phyloP scores from a whole-genome alignment of 2,329 filamentous ascomycete genomes.

The Pyrenophora tritici-repentis region DNA sequence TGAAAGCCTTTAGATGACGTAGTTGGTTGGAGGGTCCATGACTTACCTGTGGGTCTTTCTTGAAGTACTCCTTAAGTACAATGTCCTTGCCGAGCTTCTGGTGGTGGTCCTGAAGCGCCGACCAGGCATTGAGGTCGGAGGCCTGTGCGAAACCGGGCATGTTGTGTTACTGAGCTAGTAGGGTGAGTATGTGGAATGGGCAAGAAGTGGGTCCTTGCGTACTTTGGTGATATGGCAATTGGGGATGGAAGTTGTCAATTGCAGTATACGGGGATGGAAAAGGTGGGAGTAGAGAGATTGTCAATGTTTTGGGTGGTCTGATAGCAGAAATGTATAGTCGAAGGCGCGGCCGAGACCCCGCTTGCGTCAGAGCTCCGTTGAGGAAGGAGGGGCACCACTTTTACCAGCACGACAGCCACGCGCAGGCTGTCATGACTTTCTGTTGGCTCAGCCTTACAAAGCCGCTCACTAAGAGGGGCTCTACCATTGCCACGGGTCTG shows the following conservation, averaged over 20 bases:
- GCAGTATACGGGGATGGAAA: conserved; percentile 19
- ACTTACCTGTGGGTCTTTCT: conserved; percentile 68
- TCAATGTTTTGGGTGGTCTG: conserved; percentile 14
- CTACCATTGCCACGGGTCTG: conserved; percentile 4
- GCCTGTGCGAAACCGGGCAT: conserved; percentile 77
- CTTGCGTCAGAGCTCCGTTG: conserved; percentile 32
- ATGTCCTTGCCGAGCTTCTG: conserved; percentile 84
- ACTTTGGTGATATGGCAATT: conserved; percentile 15
- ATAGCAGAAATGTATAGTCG: conserved; percentile 13
- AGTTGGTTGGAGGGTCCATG: no score
- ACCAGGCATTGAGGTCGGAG: conserved; percentile 84
- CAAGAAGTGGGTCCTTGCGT: conserved; percentile 2
- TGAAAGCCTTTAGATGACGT: conserved; percentile 41
- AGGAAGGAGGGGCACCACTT: conserved; percentile 21
- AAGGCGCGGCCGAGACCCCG: conserved; percentile 28
- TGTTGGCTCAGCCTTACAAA: conserved; percentile 33
- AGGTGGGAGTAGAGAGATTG: conserved; percentile 16
- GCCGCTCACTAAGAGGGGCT: conserved; percentile 31
- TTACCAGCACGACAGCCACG: conserved; percentile 21
- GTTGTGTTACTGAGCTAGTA: conserved; percentile 35
- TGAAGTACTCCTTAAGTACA: conserved; percentile 90
- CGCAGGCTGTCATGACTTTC: conserved; percentile 15
- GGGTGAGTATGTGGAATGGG: conserved; percentile 17
- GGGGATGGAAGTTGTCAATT: conserved; percentile 16
- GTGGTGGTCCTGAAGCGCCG: conserved; percentile 88